Evolutionary conservation across 306 rosid genomes (phyloP), one percentile per base, ranked within the genome.

Genomic region (Quercus mongolica): DNA sequence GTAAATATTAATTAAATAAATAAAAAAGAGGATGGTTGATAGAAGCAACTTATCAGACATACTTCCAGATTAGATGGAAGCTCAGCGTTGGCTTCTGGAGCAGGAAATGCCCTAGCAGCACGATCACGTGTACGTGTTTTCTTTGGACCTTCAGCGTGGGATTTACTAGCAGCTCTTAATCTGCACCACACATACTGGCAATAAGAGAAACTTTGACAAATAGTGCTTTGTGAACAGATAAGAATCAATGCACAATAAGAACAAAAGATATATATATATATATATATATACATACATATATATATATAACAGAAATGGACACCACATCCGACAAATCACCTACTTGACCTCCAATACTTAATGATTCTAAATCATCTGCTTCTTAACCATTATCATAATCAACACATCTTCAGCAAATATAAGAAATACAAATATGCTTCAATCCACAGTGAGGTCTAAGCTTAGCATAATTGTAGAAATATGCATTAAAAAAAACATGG

Each of bases 1-100:
- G 28, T 67, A 62, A 59, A 15, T 64, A 69, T 59, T 31, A 31
- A 14, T 63, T 13, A 63, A 14, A 63, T 23, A 62, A 23, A 25
- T 2, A 31, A 74, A 38, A 57, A 49, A 52, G 15, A 49, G 14
- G 44, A 77, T 59, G 41, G 78, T 59, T 65, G 46, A 68, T 74
- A 80, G 69, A 71, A 68, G 81, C 38, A 58, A 62, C 26, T 72
- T 52, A 62, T 63, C 63, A 19, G 23, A 90, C 97, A 57, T 90
- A 94, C 98, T 76, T 94, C 97, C 25, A 94, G 86, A 83, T 92
- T 94, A 75, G 89, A 85, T 85, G 92, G 96, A 80, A 92, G 94
- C 80, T 94, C 98, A 0, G 98, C 97, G 46, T 94, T 94, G 91
- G 98, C 98, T 87, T 90, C 98, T 59, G 94, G 96, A 76, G 96